Evolutionary conservation across 2,329 filamentous ascomycete genomes (phyloP), one percentile per base, ranked within the genome.

Genomic region (Curvularia spicifera): DNA sequence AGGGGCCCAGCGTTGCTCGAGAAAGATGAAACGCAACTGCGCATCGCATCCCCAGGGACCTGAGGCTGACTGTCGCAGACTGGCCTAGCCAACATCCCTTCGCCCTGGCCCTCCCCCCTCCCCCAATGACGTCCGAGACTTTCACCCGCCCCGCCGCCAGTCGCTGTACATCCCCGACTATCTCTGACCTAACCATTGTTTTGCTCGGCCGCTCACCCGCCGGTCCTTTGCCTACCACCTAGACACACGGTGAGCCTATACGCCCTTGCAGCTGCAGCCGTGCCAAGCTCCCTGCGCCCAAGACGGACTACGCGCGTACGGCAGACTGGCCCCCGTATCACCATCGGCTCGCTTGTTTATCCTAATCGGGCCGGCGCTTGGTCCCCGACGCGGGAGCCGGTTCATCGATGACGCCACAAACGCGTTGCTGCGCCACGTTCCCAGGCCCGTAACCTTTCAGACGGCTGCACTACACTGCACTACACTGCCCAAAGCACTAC

Each of bases 1-100:
- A 61, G 56, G 64, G 53, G 58, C 48, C 52, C 57, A 56, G 61
- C 56, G 65, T 59, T 66, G 62, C 45, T 43, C 37, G 12, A 59
- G 48, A 60, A 60, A 57, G 64, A 56, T 74, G 71, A 73, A 75
- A 74, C 73, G 57, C 63, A 61, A 66, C 68, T 68, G 64, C 70
- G 66, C 53, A 56, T 57, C 42, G 50, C 57, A 57, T 57, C 18
- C 50, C 56, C 68, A 65, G 68, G 63, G 61, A 37, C 55, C 51
- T 53, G 59, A 59, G 55, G 60, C 37, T 61, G 51, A 40, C 49
- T 68, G 71, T 73, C 71, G 71, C 71, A 73, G 71, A 64, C 54
- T 66, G 59, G 54, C 55, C 61, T 63, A 56, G 61, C 50, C 57
- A 56, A 12, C 44, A 10, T 8, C n/a, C 35, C 35, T 7, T 37